phyloP scores from a whole-genome alignment of 208 protist genomes.

The Leishmania arabica region DNA sequence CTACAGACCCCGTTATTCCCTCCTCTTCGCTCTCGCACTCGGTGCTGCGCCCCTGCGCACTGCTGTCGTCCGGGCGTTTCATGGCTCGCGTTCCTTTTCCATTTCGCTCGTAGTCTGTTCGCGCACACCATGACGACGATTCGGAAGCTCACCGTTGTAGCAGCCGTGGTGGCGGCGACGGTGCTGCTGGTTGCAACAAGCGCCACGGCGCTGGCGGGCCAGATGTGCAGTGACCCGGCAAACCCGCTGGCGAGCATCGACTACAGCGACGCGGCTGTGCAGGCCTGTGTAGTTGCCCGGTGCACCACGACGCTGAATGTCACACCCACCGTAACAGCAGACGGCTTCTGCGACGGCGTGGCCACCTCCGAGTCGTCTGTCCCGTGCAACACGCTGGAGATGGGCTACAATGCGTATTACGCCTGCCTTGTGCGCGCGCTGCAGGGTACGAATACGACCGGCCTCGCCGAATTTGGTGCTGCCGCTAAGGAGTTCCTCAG shows the following conservation, averaged over 20 bases:
- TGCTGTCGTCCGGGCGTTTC: background rate
- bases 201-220: slow-evolving; percentile 1
- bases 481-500: slow-evolving; percentile 15
- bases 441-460: background rate
- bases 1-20: too few relatives aligned
- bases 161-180: background rate
- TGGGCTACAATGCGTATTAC: slow-evolving; percentile 47
- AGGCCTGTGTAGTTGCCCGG: slow-evolving; percentile 31
- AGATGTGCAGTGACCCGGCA: slow-evolving; percentile 23
- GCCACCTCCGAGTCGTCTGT: slow-evolving; percentile 30
- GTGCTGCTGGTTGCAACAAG: slow-evolving; percentile 7
- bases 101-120: background rate
- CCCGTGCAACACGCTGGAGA: slow-evolving; percentile 24
- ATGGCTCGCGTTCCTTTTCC: background rate
- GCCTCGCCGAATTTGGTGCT: background rate
- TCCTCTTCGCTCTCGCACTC: background rate
- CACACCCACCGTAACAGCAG: slow-evolving; percentile 17
- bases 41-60: background rate
- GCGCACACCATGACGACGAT: background rate
- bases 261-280: slow-evolving; percentile 20
- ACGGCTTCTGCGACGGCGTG: slow-evolving; percentile 40
- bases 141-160: background rate
- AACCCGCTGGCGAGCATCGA: slow-evolving; percentile 30
- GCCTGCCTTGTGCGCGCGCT: slow-evolving; percentile 34
- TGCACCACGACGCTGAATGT: slow-evolving; percentile 30